Conservation (phyloP, 495 filamentous ascomycete genomes). For the Cercophora sp. region DNA sequence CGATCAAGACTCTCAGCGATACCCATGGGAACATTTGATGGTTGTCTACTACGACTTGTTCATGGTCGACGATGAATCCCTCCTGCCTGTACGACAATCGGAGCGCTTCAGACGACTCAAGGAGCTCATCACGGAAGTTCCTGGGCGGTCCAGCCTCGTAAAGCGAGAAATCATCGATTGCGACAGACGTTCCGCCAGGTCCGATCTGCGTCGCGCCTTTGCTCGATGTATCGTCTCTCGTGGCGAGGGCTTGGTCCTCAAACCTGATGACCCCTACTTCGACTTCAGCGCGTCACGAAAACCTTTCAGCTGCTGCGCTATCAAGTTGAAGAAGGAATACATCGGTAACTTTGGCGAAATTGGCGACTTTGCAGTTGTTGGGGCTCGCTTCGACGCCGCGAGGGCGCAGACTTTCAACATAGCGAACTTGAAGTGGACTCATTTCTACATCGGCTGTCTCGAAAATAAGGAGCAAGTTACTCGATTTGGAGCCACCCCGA, state of each 20-base stretch:
- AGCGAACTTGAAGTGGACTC: slow-evolving; percentile 62
- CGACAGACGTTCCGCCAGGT: slow-evolving; percentile 37
- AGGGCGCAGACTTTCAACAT: slow-evolving; percentile 49
- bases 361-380: slow-evolving; percentile 74
- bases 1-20: slow-evolving; percentile 64
- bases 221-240: slow-evolving; percentile 58
- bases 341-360: slow-evolving; percentile 76
- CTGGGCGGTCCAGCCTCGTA: slow-evolving; percentile 58
- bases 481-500: slow-evolving; percentile 49
- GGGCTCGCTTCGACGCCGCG: slow-evolving; percentile 60
- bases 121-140: slow-evolving; percentile 50
- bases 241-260: slow-evolving; percentile 75
- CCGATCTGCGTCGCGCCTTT: slow-evolving; percentile 57
- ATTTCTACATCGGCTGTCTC: slow-evolving; percentile 75
- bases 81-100: slow-evolving; percentile 57
- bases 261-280: slow-evolving; percentile 80
- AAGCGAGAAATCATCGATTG: slow-evolving; percentile 63
- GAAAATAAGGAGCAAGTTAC: slow-evolving; percentile 64
- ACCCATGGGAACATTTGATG: slow-evolving; percentile 74
- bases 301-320: slow-evolving; percentile 50
- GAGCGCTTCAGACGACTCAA: slow-evolving; percentile 57
- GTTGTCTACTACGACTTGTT: slow-evolving; percentile 78
- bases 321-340: slow-evolving; percentile 91
- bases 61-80: slow-evolving; percentile 63
- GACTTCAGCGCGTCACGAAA: slow-evolving; percentile 39